A percentile compares a stretch with the other conserved stretches of the same genome.
Conservation (phyloP, 495 filamentous ascomycete genomes). For the Aspergillus coremiiformis region DNA sequence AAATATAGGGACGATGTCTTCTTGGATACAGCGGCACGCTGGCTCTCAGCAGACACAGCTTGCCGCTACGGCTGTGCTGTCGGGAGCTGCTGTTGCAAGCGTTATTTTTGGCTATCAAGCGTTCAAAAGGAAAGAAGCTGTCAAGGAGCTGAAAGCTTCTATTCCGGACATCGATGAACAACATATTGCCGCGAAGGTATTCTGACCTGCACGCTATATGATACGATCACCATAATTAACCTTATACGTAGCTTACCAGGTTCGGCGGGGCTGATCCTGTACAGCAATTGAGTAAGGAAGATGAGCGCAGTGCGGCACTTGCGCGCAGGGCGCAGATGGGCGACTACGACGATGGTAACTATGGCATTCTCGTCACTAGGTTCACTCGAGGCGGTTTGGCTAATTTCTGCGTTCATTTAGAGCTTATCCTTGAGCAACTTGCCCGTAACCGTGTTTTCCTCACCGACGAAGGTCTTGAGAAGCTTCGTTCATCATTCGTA, state of each 20-base stretch:
- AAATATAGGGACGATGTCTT: constrained; percentile 36
- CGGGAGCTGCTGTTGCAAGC: constrained; percentile 64
- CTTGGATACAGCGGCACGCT: constrained; percentile 49
- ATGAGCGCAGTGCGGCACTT: constrained; percentile 65
- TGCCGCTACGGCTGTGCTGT: constrained; percentile 66
- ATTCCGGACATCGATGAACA: constrained; percentile 52
- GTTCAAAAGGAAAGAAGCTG: constrained; percentile 51
- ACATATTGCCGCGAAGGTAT: constrained; percentile 36
- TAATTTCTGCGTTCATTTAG: constrained; percentile 31
- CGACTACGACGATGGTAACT: constrained; percentile 80
- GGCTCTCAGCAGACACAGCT: constrained; percentile 56
- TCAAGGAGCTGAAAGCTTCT: constrained; percentile 62
- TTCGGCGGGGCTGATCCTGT: constrained; percentile 58
- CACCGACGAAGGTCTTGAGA: constrained; percentile 65
- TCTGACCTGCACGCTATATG: neutral
- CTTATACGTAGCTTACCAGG: constrained; percentile 57
- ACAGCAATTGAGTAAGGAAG: constrained; percentile 58
- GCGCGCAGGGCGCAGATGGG: constrained; percentile 75
- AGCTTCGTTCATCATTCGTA: constrained; percentile 74
- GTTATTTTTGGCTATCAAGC: constrained; percentile 67
- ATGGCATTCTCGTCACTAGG: neutral
- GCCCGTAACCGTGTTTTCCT: constrained; percentile 93
- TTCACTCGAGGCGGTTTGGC: neutral
- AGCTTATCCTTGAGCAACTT: constrained; percentile 91
- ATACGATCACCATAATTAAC: neutral